Conservation (phyloP, 345 rosid genomes). For the Syzygium oleosum region DNA sequence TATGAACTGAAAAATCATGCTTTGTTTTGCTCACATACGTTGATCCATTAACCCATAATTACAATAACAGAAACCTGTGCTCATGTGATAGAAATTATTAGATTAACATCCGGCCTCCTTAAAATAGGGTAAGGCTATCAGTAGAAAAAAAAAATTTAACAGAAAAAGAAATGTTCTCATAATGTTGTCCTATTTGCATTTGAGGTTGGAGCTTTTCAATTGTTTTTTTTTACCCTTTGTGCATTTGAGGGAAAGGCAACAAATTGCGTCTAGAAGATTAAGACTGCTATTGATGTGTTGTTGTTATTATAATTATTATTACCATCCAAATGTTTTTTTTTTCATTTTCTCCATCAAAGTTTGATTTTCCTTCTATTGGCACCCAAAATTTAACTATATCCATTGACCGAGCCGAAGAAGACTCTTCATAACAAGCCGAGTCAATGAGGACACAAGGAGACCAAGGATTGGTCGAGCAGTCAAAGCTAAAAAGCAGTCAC, state of each 20-base stretch:
- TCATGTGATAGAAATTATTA: neutral
- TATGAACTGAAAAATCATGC: too few relatives aligned
- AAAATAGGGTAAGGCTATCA: neutral
- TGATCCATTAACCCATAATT: too few relatives aligned
- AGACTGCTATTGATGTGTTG: neutral
- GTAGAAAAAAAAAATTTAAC: neutral
- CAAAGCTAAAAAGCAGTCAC: neutral
- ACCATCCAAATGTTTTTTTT: neutral
- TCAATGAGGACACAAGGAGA: neutral
- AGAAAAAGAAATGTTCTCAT: neutral
- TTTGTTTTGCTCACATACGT: too few relatives aligned
- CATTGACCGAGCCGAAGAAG: neutral
- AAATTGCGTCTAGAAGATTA: neutral
- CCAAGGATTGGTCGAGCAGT: neutral
- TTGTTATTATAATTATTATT: neutral
- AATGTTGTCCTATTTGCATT: neutral
- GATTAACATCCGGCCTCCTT: neutral
- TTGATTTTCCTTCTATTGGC: neutral
- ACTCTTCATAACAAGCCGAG: neutral
- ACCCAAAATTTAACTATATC: neutral
- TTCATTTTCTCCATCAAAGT: neutral
- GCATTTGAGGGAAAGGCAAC: neutral
- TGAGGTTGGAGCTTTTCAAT: neutral
- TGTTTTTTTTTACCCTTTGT: neutral
- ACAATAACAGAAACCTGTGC: neutral